A percentile compares a stretch with the other conserved stretches of the same genome.
Evolutionary conservation across 495 filamentous ascomycete genomes (phyloP).

Genomic region (Aspergillus carlsbadensis): DNA sequence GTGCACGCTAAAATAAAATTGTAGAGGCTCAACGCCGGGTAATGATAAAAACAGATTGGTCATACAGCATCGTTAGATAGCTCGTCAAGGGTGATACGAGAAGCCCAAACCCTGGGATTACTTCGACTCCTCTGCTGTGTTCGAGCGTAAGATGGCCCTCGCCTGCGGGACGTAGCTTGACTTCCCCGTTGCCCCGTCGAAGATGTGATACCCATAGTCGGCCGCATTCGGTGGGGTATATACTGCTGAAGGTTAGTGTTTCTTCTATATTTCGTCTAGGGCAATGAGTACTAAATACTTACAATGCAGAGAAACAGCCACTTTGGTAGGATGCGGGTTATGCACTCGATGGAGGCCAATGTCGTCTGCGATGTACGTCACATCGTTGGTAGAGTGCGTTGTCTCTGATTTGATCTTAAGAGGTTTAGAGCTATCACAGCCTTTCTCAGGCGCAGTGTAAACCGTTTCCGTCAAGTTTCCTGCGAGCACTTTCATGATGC

Average conservation of each 20-base stretch:
- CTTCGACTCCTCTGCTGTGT: no score
- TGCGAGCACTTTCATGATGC: conserved; percentile 56
- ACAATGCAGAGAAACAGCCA: conserved; percentile 83
- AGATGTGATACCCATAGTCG: conserved; percentile 71
- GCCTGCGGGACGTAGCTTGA: conserved; percentile 33
- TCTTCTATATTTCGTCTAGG: no score
- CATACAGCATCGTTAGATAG: no score
- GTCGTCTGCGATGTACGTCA: conserved; percentile 77
- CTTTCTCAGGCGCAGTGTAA: conserved; percentile 35
- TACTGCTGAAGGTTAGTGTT: conserved; percentile 41
- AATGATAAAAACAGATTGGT: no score
- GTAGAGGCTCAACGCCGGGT: no score
- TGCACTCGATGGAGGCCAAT: conserved; percentile 80
- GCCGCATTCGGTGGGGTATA: conserved; percentile 86
- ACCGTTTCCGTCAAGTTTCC: conserved; percentile 71
- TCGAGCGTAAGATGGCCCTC: no score
- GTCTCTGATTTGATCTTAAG: background rate
- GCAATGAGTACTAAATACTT: conserved; percentile 15
- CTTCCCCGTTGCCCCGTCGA: conserved; percentile 65
- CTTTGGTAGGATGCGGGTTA: conserved; percentile 64
- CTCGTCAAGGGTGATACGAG: no score
- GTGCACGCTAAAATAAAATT: no score
- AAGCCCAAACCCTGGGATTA: no score
- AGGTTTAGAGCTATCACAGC: no score
- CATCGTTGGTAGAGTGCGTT: conserved; percentile 50